A percentile compares a stretch with the other conserved stretches of the same genome.
Conservation (phyloP, 75 land plant species). For the Azolla pinnata region DNA sequence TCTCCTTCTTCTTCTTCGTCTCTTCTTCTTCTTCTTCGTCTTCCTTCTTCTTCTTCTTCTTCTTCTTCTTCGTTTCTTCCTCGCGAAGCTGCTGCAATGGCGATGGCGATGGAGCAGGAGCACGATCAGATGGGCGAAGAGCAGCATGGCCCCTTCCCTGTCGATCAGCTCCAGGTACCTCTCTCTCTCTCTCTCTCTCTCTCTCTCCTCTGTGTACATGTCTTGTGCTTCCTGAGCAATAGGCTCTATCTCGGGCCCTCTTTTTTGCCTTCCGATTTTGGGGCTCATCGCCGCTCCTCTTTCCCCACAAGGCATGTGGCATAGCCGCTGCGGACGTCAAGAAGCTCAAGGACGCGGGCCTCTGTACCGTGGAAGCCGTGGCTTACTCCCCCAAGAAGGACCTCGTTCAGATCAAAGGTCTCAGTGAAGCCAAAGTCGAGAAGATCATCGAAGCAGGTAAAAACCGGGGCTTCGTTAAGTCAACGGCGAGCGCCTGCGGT, state of each 20-base stretch:
- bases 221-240: background rate
- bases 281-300: too few species aligned
- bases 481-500: too few species aligned
- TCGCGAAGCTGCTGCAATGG: too few species aligned
- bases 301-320: slow-evolving; percentile 47
- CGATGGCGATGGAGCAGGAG: slow-evolving; percentile 18
- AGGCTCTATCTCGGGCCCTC: background rate
- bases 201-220: slow-evolving; percentile 1
- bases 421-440: slow-evolving; percentile 40
- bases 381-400: slow-evolving; percentile 81
- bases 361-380: slow-evolving; percentile 87
- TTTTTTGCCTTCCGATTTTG: too few species aligned
- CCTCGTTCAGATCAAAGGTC: slow-evolving; percentile 31
- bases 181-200: background rate
- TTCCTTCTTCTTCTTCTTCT: too few species aligned
- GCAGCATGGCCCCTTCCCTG: slow-evolving; percentile 68
- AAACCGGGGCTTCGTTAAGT: too few species aligned
- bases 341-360: slow-evolving; percentile 88
- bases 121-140: slow-evolving; percentile 38
- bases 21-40: too few species aligned
- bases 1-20: too few species aligned
- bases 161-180: slow-evolving; percentile 81
- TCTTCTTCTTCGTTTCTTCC: too few species aligned
- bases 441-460: slow-evolving; percentile 32
- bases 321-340: slow-evolving; percentile 74